These are phyloP conservation scores for Lactarius tabidus DNA, from an alignment of 768 basidiomycete species.

Conservation along the genomic window DNA sequence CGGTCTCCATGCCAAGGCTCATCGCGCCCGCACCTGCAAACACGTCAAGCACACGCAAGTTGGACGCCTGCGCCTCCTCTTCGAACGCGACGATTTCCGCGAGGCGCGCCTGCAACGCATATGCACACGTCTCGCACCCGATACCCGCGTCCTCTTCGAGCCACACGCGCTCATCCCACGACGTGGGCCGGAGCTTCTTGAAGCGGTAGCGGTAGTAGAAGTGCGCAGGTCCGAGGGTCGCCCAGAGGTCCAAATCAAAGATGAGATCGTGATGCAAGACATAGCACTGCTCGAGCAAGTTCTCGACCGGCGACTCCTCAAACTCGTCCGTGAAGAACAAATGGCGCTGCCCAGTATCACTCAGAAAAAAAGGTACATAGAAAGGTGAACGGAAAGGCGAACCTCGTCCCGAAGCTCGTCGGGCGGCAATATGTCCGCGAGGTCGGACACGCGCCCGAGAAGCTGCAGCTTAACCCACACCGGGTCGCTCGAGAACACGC, in stretches of 20 bases:
- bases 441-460: conserved; percentile 47
- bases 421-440: conserved; percentile 39
- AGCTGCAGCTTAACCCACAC: conserved; percentile 27
- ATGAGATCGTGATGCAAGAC: conserved; percentile 40
- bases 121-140: conserved; percentile 47
- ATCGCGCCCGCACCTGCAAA: conserved; percentile 57
- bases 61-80: conserved; percentile 26
- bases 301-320: conserved; percentile 33
- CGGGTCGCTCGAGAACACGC: conserved; percentile 30
- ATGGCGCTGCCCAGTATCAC: conserved; percentile 44
- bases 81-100: conserved; percentile 30
- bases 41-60: conserved; percentile 39
- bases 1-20: conserved; percentile 51
- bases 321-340: conserved; percentile 54
- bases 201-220: conserved; percentile 53
- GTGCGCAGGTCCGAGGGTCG: conserved; percentile 43
- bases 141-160: conserved; percentile 37
- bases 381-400: not conserved
- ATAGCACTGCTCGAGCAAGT: conserved; percentile 47
- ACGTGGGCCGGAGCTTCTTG: conserved; percentile 25
- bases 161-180: conserved; percentile 36
- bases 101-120: conserved; percentile 27
- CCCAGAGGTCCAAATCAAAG: conserved; percentile 24
- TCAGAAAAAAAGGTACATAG: not conserved
- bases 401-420: conserved; percentile 56